Evolutionary conservation across 306 rosid genomes (phyloP), one percentile per base, ranked within the genome.

Genomic region (cucumber (Cucumis sativus)): DNA sequence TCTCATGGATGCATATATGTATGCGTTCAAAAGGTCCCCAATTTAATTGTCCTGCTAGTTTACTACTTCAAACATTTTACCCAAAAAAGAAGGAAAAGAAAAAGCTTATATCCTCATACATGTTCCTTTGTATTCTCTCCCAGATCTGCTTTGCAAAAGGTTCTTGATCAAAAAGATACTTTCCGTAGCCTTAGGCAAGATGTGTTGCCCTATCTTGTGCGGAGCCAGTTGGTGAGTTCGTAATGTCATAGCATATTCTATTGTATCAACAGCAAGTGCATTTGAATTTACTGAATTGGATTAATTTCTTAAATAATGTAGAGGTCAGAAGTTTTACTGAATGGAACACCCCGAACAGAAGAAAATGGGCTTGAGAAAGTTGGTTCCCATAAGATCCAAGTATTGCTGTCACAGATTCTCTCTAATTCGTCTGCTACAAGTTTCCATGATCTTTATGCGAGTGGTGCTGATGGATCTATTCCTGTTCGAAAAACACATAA

Each of bases 1-100:
- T 89, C 98, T 96, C 82, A 92, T 96, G 98, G 99, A 96, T 78
- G 93, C 99, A 30, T 96, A 96, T 84, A 79, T 96, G 82, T 96
- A 96, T 82, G 97, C 98, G 10, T 92, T 96, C 84, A 92, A 89
- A 86, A 92, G 98, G 99, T 96, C 79, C 79, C 52, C 40, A 55
- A 79, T 60, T 28, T 56, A 45, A 59, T 43, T 82, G 77, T 43
- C 40, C 52, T 77, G 71, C 79, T 76, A 59, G 70, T 16, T 16
- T 55, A 64, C 55, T 70, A n/a, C 62, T 62, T 43, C 54, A 61
- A 55, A 41, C 40, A 49, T 78, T 80, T 47, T 47, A 4, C 54
- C 16, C 5, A 47, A 47, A 47, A 47, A 47, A 47, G 2, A 47
- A 47, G 5, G 4, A 11, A 47, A 47, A 47, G 5, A 11, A 47